Percentiles rank a stretch among this genome's conserved stretches.
phyloP scores from a whole-genome alignment of 2,329 filamentous ascomycete genomes.

The Xylariaceae sp. region DNA sequence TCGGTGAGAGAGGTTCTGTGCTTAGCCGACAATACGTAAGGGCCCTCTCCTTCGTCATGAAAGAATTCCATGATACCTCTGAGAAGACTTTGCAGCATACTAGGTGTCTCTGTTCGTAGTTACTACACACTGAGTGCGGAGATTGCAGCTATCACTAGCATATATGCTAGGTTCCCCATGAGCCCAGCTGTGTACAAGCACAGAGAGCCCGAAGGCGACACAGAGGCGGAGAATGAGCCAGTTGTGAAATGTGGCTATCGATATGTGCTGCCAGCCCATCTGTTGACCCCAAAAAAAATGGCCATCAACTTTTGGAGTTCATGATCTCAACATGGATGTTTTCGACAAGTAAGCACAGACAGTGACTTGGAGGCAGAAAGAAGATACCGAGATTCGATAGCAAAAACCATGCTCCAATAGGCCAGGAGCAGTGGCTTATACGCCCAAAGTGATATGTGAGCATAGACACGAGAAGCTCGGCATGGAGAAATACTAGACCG shows the following conservation, averaged over 20 bases:
- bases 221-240: slow-evolving; percentile 28
- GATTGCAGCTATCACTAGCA: slow-evolving; percentile 38
- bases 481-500: too few relatives aligned
- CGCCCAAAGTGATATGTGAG: background rate
- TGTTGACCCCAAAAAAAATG: too few relatives aligned
- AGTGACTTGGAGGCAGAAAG: too few relatives aligned
- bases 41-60: slow-evolving; percentile 13
- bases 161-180: slow-evolving; percentile 32
- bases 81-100: slow-evolving; percentile 25
- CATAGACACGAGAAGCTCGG: too few relatives aligned
- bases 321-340: too few relatives aligned
- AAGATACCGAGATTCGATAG: slow-evolving; percentile 6
- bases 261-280: too few relatives aligned
- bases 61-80: slow-evolving; percentile 27
- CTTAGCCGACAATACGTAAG: slow-evolving; percentile 29
- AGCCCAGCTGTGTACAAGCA: slow-evolving; percentile 35
- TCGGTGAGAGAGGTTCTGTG: slow-evolving; percentile 30
- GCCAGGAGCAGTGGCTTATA: background rate
- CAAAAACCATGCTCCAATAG: slow-evolving; percentile 8
- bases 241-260: slow-evolving; percentile 4
- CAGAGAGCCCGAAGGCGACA: slow-evolving; percentile 33
- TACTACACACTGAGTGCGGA: slow-evolving; percentile 29
- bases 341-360: too few relatives aligned
- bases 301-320: too few relatives aligned
- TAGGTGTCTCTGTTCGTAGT: slow-evolving; percentile 18